These are phyloP conservation scores for Lolium rigidum DNA, from an alignment of 176 grass and related monocot genomes.

Conservation along the genomic window DNA sequence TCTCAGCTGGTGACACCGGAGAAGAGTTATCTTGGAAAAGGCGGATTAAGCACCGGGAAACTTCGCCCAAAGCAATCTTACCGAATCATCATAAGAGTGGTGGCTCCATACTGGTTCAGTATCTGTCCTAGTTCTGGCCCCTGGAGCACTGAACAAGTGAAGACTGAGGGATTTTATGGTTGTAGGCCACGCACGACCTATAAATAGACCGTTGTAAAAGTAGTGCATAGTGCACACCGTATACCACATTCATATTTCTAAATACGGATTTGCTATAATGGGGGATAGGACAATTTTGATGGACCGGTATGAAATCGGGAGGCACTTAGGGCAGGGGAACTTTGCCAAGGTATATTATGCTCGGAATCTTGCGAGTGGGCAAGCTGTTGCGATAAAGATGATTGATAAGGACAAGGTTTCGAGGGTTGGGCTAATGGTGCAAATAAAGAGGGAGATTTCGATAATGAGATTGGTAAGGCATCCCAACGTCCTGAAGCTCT, in stretches of 20 bases:
- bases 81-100: background rate
- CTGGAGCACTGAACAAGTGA: background rate
- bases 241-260: background rate
- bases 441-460: slow-evolving; percentile 57
- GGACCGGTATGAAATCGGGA: slow-evolving; percentile 59
- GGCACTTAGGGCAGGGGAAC: slow-evolving; percentile 57
- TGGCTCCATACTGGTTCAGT: slow-evolving; percentile 3
- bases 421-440: slow-evolving; percentile 41
- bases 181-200: background rate
- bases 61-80: background rate
- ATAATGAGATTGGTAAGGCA: slow-evolving; percentile 58
- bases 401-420: slow-evolving; percentile 59
- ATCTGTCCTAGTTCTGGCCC: background rate
- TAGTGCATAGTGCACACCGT: too few species aligned
- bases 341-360: slow-evolving; percentile 67
- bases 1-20: background rate
- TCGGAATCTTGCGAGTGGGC: slow-evolving; percentile 38
- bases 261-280: slow-evolving; percentile 45
- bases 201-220: background rate
- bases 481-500: slow-evolving; percentile 58
- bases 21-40: slow-evolving; percentile 5
- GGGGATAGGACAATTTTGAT: slow-evolving; percentile 54
- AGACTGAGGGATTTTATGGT: background rate
- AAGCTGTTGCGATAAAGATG: slow-evolving; percentile 64
- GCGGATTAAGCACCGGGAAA: background rate